Percentiles rank a stretch among this genome's conserved stretches.
Conservation (phyloP, 2,329 filamentous ascomycete genomes). For the Magnaporthales sp. region DNA sequence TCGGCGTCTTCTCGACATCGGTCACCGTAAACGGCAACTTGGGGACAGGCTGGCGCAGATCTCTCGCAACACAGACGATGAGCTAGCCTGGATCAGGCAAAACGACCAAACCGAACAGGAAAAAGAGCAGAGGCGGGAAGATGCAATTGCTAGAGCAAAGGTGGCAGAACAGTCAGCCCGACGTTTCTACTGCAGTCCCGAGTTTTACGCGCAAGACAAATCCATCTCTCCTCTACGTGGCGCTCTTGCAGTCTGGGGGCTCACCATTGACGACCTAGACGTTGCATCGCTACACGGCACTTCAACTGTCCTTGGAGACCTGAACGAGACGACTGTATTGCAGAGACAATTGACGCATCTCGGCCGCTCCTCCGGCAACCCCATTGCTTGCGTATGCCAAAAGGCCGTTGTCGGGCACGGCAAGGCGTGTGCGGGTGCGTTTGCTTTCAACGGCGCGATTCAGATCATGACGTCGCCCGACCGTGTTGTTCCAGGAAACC, state of each 20-base stretch:
- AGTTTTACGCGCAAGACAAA: constrained; percentile 64
- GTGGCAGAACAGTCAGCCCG: neutral
- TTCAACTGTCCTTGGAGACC: constrained; percentile 27
- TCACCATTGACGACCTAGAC: constrained; percentile 90
- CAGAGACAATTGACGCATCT: constrained; percentile 25
- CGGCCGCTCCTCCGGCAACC: constrained; percentile 23
- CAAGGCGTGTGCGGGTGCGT: constrained; percentile 14
- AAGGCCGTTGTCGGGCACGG: constrained; percentile 27
- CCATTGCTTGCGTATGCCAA: constrained; percentile 22
- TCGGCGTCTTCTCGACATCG: constrained; percentile 18
- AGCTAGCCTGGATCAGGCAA: neutral
- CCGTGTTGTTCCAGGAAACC: constrained; percentile 24
- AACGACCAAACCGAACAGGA: neutral
- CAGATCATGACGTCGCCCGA: constrained; percentile 21
- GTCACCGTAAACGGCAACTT: constrained; percentile 17
- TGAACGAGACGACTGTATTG: constrained; percentile 26
- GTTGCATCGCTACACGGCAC: constrained; percentile 83
- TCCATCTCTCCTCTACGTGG: constrained; percentile 89
- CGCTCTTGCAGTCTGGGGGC: constrained; percentile 92
- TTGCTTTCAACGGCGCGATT: constrained; percentile 26
- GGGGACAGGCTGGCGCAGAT: neutral
- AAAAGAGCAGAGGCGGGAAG: neutral
- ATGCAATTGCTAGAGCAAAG: neutral
- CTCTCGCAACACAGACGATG: too few species aligned
- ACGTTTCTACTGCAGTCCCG: neutral